phyloP scores from a whole-genome alignment of 371 early-diverging fungal species.

The Haplosporangium sp. region DNA sequence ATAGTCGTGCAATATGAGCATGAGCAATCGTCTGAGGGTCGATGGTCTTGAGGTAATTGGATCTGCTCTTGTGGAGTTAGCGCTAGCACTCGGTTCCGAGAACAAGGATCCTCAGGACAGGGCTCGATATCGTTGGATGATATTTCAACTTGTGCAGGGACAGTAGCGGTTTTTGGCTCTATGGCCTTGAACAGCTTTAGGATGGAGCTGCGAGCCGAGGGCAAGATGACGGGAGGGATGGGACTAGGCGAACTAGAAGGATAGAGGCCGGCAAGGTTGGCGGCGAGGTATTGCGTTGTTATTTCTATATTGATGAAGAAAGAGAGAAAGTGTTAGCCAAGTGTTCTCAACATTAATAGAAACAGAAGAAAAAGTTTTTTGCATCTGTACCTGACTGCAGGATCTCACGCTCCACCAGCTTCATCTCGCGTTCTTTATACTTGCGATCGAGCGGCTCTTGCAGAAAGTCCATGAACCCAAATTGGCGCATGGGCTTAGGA shows the following conservation, averaged over 20 bases:
- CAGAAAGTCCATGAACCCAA: constrained; percentile 18
- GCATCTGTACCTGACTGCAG: constrained; percentile 26
- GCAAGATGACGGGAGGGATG: constrained; percentile 37
- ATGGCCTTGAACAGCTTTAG: background rate
- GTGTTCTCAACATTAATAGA: background rate
- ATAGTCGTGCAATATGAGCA: constrained; percentile 24
- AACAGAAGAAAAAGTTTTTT: too few relatives aligned
- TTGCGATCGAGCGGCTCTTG: constrained; percentile 27
- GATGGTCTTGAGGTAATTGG: constrained; percentile 27
- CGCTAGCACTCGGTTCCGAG: constrained; percentile 7
- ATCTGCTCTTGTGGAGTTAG: constrained; percentile 21
- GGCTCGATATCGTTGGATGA: background rate
- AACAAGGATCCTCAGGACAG: background rate
- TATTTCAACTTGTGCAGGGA: background rate
- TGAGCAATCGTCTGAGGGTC: constrained; percentile 8
- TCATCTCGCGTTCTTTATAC: constrained; percentile 27
- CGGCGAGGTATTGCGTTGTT: constrained; percentile 31
- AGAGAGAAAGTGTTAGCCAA: background rate
- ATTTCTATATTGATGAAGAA: constrained; percentile 5
- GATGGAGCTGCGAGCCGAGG: constrained; percentile 20
- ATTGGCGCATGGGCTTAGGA: background rate
- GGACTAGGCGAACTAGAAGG: constrained; percentile 27
- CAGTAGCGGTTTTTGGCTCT: background rate
- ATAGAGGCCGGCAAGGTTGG: constrained; percentile 28
- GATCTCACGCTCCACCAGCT: constrained; percentile 40